Evolutionary conservation across 2,329 filamentous ascomycete species (phyloP).

Genomic region (Penicillium frequentans): DNA sequence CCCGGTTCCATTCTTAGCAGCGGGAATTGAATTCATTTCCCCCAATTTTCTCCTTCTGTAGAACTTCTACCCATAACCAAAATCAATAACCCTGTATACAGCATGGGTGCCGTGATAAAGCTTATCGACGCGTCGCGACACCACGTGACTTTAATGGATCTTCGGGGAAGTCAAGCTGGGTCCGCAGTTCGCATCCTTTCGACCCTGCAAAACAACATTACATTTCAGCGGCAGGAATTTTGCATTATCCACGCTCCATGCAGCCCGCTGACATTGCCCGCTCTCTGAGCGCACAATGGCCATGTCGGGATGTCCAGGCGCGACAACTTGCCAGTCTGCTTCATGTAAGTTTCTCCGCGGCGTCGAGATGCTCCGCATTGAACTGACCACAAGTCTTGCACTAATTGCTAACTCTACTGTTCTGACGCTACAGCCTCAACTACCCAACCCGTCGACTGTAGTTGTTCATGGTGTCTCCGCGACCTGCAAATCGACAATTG

Average conservation of each 20-base stretch:
- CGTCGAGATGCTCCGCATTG: not conserved
- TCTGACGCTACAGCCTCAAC: conserved; percentile 24
- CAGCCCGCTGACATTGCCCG: conserved; percentile 34
- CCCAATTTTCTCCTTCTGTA: not conserved
- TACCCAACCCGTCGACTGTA: conserved; percentile 71
- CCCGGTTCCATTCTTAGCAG: conserved; percentile 19
- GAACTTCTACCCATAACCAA: not conserved
- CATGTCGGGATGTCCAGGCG: conserved; percentile 45
- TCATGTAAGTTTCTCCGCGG: conserved; percentile 33
- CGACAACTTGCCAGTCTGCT: conserved; percentile 43
- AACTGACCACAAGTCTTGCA: not conserved
- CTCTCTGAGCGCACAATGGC: conserved; percentile 42
- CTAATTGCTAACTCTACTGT: not conserved
- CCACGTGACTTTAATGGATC: conserved; percentile 15
- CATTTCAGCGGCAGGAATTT: not conserved
- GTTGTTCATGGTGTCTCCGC: conserved; percentile 82
- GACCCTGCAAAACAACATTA: not conserved
- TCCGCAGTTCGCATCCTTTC: not conserved
- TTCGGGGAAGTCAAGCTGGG: not conserved
- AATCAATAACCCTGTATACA: not conserved
- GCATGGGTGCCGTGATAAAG: not conserved
- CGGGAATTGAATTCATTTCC: conserved; percentile 10
- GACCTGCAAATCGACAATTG: conserved; percentile 79
- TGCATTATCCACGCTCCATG: not conserved
- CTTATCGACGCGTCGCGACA: conserved; percentile 15